Conservation (phyloP, 2,329 filamentous ascomycete genomes). For the Leptographium galeiforme region DNA sequence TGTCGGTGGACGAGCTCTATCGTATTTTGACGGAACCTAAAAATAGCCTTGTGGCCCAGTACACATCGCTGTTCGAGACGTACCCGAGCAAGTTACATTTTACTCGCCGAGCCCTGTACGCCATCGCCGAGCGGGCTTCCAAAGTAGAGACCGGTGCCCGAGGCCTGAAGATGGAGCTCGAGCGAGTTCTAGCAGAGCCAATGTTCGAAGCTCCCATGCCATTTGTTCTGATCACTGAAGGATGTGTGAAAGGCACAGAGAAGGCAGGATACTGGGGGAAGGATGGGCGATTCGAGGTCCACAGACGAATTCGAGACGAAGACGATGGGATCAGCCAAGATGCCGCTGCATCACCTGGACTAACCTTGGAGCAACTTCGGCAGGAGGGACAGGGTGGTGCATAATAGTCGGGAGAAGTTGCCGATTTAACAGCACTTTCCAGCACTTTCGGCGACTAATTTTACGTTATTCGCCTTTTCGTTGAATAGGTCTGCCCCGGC, state of each 20-base stretch:
- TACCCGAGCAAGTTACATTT: conserved; percentile 72
- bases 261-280: conserved; percentile 52
- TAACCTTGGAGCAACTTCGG: conserved; percentile 26
- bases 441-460: neutral
- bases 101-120: conserved; percentile 66
- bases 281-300: conserved; percentile 55
- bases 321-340: conserved; percentile 19
- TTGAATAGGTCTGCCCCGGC: neutral
- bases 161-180: conserved; percentile 68
- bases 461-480: neutral
- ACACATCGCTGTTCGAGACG: conserved; percentile 71
- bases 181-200: conserved; percentile 61
- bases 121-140: conserved; percentile 58
- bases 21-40: conserved; percentile 86
- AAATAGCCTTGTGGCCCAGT: conserved; percentile 79
- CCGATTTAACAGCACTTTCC: neutral
- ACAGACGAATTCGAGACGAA: conserved; percentile 54
- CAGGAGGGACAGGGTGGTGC: conserved; percentile 35
- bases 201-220: conserved; percentile 72
- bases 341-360: neutral
- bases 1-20: conserved; percentile 55
- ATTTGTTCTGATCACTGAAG: conserved; percentile 61
- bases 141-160: conserved; percentile 60
- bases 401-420: conserved; percentile 12
- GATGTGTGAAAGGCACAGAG: conserved; percentile 49